phyloP scores from a whole-genome alignment of 805 yeast genomes.

The Wickerhamiella domercqiae region DNA sequence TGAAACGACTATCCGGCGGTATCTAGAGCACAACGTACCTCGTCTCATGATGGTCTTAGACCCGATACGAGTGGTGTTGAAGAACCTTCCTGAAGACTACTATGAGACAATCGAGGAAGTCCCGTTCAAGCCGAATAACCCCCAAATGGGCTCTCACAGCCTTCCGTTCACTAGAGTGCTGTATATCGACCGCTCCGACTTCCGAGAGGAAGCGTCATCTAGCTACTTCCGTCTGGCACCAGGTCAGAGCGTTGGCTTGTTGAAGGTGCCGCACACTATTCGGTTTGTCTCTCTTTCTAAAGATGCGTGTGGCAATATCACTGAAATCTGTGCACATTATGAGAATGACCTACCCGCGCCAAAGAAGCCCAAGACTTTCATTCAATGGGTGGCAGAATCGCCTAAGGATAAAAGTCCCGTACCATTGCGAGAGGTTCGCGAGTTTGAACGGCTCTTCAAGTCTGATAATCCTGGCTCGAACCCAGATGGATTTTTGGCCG shows the following conservation, averaged over 20 bases:
- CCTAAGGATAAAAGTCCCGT: conserved; percentile 48
- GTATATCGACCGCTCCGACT: conserved; percentile 81
- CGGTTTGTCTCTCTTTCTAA: conserved; percentile 53
- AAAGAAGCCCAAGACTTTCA: conserved; percentile 83
- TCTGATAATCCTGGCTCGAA: conserved; percentile 81
- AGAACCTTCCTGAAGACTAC: conserved; percentile 62
- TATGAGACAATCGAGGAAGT: conserved; percentile 47
- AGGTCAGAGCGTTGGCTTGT: conserved; percentile 84
- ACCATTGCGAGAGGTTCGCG: conserved; percentile 57
- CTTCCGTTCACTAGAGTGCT: conserved; percentile 64
- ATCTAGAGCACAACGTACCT: conserved; percentile 81
- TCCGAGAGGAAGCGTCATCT: conserved; percentile 41
- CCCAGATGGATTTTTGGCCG: conserved; percentile 79
- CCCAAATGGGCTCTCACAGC: conserved; percentile 57
- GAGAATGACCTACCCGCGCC: conserved; percentile 38
- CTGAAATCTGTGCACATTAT: conserved; percentile 63
- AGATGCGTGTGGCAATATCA: conserved; percentile 47
- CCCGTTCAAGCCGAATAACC: conserved; percentile 80
- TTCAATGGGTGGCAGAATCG: conserved; percentile 87
- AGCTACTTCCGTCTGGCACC: conserved; percentile 92
- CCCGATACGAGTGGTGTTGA: conserved; percentile 72
- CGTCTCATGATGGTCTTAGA: conserved; percentile 85
- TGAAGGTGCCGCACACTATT: conserved; percentile 77
- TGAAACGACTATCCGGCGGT: conserved; percentile 76
- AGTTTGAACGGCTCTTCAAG: conserved; percentile 74